Conservation (phyloP, 2,329 filamentous ascomycete genomes). For the Allantophomopsis lycopodina region DNA sequence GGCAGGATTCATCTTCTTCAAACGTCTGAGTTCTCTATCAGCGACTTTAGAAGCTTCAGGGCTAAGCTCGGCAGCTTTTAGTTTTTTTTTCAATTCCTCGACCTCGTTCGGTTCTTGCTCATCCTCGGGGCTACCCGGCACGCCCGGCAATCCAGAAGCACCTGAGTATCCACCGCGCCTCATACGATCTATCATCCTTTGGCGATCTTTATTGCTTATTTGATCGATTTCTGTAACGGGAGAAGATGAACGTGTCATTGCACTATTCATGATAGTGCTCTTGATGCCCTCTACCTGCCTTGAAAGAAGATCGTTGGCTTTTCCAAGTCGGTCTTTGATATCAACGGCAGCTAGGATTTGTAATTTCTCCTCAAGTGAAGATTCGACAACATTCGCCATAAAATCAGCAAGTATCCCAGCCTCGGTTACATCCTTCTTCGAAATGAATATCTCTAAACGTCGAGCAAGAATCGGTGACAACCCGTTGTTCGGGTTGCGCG, state of each 20-base stretch:
- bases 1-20: slow-evolving; percentile 91
- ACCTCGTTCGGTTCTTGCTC: slow-evolving; percentile 82
- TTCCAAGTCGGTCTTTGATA: slow-evolving; percentile 63
- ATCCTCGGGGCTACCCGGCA: slow-evolving; percentile 30
- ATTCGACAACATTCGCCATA: slow-evolving; percentile 86
- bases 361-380: slow-evolving; percentile 82
- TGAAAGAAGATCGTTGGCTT: slow-evolving; percentile 72
- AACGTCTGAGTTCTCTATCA: slow-evolving; percentile 71
- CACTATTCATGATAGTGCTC: slow-evolving; percentile 48
- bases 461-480: slow-evolving; percentile 78
- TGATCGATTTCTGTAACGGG: slow-evolving; percentile 44
- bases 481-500: slow-evolving; percentile 48
- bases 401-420: slow-evolving; percentile 86
- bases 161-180: slow-evolving; percentile 9
- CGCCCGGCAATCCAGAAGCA: slow-evolving; percentile 17
- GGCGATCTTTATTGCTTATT: slow-evolving; percentile 27
- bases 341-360: slow-evolving; percentile 72
- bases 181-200: slow-evolving; percentile 7
- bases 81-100: slow-evolving; percentile 78
- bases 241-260: slow-evolving; percentile 65
- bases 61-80: slow-evolving; percentile 69
- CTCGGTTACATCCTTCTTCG: slow-evolving; percentile 66
- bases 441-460: slow-evolving; percentile 77
- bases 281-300: slow-evolving; percentile 76
- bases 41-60: slow-evolving; percentile 84